These are phyloP conservation scores for Mallotus japonicus DNA, from an alignment of 441 rosid genomes.

Conservation along the genomic window DNA sequence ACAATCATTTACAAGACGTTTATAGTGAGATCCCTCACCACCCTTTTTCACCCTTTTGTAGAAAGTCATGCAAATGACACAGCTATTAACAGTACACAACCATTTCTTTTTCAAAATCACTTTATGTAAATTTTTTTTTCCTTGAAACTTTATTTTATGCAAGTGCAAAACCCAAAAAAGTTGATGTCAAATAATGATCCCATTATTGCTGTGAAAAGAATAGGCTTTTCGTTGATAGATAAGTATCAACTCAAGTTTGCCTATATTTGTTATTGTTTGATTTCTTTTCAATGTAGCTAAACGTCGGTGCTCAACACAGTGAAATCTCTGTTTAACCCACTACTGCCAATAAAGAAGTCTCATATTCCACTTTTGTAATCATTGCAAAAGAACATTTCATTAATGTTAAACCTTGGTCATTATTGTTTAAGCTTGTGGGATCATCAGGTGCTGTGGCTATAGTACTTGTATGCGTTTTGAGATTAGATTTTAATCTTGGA, in stretches of 20 bases:
- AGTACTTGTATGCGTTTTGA: not conserved
- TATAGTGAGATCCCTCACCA: not conserved
- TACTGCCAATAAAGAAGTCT: not conserved
- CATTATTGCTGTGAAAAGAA: conserved; percentile 19
- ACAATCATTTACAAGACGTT: not conserved
- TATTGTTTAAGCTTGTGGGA: not conserved
- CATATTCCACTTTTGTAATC: not conserved
- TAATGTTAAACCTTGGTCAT: not conserved
- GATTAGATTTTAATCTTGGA: not conserved
- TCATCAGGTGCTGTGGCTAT: not conserved
- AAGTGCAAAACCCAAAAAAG: not conserved
- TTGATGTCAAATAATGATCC: conserved; percentile 15
- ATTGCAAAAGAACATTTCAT: not conserved
- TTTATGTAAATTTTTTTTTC: not conserved
- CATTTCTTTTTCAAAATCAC: conserved; percentile 25
- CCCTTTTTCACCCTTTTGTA: not conserved
- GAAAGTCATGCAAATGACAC: conserved; percentile 19
- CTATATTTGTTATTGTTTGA: conserved; percentile 3
- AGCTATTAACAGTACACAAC: conserved; percentile 30
- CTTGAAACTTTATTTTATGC: too few relatives aligned
- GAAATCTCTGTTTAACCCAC: conserved; percentile 6
- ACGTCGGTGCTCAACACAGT: conserved; percentile 8
- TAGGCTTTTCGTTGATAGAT: conserved; percentile 3
- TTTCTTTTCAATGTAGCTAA: conserved; percentile 15
- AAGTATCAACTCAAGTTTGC: not conserved